Evolutionary conservation across 2,329 filamentous ascomycete species (phyloP).

Genomic region (Sphaerulina populicola): DNA sequence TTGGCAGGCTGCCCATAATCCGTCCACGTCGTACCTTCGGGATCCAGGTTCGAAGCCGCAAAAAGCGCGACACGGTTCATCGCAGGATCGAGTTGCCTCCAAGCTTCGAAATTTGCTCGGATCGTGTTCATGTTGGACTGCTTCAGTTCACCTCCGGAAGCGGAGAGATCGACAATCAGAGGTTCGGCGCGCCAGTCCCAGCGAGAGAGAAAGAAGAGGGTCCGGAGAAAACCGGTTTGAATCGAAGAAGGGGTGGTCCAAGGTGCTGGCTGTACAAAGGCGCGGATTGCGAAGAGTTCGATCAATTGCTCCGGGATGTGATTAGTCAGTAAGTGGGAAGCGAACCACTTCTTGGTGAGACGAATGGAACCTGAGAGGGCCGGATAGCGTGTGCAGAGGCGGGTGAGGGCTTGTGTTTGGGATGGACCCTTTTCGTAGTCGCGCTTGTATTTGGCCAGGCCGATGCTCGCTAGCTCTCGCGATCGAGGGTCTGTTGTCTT

Average conservation of each 20-base stretch:
- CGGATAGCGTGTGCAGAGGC: slow-evolving; percentile 69
- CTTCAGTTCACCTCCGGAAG: slow-evolving; percentile 41
- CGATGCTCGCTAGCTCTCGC: slow-evolving; percentile 60
- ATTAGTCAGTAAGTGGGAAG: slow-evolving; percentile 65
- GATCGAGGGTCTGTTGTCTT: slow-evolving; percentile 57
- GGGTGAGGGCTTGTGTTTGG: slow-evolving; percentile 73
- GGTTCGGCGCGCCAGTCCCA: slow-evolving; percentile 91
- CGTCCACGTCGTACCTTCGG: slow-evolving; percentile 72
- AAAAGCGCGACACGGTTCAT: slow-evolving; percentile 80
- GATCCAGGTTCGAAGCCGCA: slow-evolving; percentile 69
- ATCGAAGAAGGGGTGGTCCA: slow-evolving; percentile 70
- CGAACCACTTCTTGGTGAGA: slow-evolving; percentile 83
- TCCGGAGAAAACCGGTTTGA: slow-evolving; percentile 71
- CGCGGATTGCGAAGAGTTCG: slow-evolving; percentile 69
- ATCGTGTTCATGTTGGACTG: slow-evolving; percentile 54
- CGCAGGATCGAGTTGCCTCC: slow-evolving; percentile 78
- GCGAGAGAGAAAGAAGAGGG: slow-evolving; percentile 66
- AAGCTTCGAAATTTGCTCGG: slow-evolving; percentile 65
- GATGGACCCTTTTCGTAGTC: slow-evolving; percentile 64
- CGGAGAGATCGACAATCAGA: slow-evolving; percentile 63
- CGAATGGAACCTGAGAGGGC: slow-evolving; percentile 75
- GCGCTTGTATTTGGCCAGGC: slow-evolving; percentile 63
- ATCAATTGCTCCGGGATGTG: slow-evolving; percentile 74
- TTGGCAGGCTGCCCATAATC: slow-evolving; percentile 60
- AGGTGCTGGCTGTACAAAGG: slow-evolving; percentile 73